phyloP scores from a whole-genome alignment of 2,329 filamentous ascomycete species.

The Microdochium nivale region DNA sequence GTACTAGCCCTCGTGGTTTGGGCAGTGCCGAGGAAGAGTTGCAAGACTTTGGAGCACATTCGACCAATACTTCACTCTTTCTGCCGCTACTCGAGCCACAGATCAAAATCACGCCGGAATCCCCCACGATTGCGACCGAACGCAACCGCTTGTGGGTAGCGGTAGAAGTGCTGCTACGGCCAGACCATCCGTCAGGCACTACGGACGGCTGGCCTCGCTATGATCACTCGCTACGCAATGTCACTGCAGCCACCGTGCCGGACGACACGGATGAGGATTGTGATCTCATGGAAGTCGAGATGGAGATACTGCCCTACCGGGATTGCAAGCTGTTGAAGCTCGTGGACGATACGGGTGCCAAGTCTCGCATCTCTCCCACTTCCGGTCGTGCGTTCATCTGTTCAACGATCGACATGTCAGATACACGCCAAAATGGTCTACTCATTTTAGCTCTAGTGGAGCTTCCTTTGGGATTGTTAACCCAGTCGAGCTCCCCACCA shows the following conservation, averaged over 20 bases:
- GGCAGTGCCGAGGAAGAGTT: neutral
- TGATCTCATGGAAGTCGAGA: neutral
- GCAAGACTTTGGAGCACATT: neutral
- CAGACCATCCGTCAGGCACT: neutral
- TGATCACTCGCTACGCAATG: neutral
- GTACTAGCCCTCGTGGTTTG: too few relatives aligned
- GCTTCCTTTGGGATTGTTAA: too few relatives aligned
- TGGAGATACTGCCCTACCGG: neutral
- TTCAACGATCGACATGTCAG: neutral
- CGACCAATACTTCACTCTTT: neutral
- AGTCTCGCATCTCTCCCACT: neutral
- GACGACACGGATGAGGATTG: neutral
- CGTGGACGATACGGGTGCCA: neutral
- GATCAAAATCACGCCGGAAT: neutral
- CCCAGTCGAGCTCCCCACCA: too few relatives aligned
- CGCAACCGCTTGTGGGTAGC: neutral
- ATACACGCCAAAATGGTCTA: neutral
- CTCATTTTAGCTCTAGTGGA: too few relatives aligned
- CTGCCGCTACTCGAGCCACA: neutral
- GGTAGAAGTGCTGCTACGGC: neutral
- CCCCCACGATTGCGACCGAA: neutral
- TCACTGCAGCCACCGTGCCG: neutral
- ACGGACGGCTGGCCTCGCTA: neutral
- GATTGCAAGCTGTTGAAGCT: neutral
- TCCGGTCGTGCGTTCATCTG: neutral